Evolutionary conservation across 148 eudicot genomes (phyloP).

Genomic region (Fallopia convolvulus): DNA sequence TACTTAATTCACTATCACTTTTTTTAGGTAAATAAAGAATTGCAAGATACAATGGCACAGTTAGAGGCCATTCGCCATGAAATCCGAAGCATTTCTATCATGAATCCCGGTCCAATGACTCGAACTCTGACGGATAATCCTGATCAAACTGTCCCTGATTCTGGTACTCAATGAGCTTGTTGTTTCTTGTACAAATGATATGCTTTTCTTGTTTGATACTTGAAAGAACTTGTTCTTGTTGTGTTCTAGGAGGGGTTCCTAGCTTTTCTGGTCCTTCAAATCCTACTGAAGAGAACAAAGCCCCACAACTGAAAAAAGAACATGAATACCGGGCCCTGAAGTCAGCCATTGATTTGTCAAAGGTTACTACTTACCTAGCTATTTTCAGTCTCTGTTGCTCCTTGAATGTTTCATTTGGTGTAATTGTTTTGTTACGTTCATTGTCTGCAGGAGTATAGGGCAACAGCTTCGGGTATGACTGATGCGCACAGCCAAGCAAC

Average conservation of each 20-base stretch:
- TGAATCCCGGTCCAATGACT: slow-evolving; percentile 83
- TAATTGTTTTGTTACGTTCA: slow-evolving; percentile 8
- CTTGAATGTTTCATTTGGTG: neutral
- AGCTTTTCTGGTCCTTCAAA: slow-evolving; percentile 13
- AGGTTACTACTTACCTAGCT: neutral
- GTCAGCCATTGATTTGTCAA: neutral
- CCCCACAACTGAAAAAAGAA: neutral
- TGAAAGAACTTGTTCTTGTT: neutral
- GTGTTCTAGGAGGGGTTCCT: slow-evolving; percentile 16
- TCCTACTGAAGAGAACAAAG: slow-evolving; percentile 18
- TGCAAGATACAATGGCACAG: slow-evolving; percentile 88
- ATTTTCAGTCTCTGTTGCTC: neutral
- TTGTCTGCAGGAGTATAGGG: slow-evolving; percentile 20
- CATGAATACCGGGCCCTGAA: neutral
- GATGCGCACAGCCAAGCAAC: slow-evolving; percentile 69
- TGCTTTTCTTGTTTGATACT: neutral
- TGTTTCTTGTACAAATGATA: neutral
- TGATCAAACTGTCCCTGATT: slow-evolving; percentile 21
- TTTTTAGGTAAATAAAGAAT: slow-evolving; percentile 77
- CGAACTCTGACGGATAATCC: slow-evolving; percentile 60
- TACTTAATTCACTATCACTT: neutral
- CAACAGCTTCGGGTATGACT: slow-evolving; percentile 31
- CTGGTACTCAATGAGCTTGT: slow-evolving; percentile 26
- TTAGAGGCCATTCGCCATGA: slow-evolving; percentile 89
- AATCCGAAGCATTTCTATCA: slow-evolving; percentile 60